Percentiles rank a stretch among this genome's conserved stretches.
Evolutionary conservation across 1,284 basidiomycete genomes (phyloP).

Genomic region (Heterobasidion irregulare): DNA sequence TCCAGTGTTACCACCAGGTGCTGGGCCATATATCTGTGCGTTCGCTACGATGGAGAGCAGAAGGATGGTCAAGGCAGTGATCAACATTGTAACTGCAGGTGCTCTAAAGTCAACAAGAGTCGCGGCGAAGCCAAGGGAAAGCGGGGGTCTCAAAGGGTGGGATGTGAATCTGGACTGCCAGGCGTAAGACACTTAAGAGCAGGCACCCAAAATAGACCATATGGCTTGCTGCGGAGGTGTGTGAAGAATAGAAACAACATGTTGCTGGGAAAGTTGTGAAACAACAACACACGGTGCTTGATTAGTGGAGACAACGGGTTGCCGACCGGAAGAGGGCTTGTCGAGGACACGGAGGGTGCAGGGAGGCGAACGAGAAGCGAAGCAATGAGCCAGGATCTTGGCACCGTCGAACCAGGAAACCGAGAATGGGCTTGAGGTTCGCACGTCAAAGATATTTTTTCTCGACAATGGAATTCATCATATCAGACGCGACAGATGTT

Average conservation of each 20-base stretch:
- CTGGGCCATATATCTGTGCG: conserved; percentile 26
- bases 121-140: background rate
- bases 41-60: conserved; percentile 26
- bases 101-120: background rate
- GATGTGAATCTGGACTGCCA: background rate
- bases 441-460: background rate
- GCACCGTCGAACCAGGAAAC: background rate
- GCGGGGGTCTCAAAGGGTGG: background rate
- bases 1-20: conserved; percentile 9
- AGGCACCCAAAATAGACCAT: background rate
- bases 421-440: background rate
- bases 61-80: conserved; percentile 1
- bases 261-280: background rate
- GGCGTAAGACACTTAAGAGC: background rate
- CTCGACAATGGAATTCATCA: background rate
- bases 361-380: background rate
- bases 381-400: background rate
- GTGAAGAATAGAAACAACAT: background rate
- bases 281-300: background rate
- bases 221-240: background rate
- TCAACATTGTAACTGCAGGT: conserved; percentile 8
- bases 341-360: background rate
- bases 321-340: background rate
- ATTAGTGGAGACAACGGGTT: background rate
- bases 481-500: background rate